Base-by-base conservation (phyloP, 441 rosid species). In the Erysimum cheiri region DNA sequence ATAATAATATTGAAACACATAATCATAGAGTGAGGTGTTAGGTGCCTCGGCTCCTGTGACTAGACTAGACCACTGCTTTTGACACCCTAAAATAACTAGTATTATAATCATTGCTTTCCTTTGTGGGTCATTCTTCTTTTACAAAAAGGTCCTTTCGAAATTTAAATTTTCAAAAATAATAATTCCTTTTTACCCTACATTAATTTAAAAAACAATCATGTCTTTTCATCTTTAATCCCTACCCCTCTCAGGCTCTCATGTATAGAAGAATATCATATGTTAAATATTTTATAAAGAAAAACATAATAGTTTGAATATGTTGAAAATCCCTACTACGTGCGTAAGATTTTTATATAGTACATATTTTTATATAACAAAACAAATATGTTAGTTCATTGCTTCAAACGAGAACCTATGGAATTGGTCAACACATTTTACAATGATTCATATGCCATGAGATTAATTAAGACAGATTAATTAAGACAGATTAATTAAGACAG, bases 81-180 rank as follows among this genome's bases (percentile, higher is more conserved):
- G 64, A 68, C 64, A 74, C 70, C 66, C 33, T 5, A 47, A 61
- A 44, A 11, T 3, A 15, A 55, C 35, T 75, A n/a, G n/a, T n/a
- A 75, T 69, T 63, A 29, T 62, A 69, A 69, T 75, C 43, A 46
- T 74, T 54, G 43, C 60, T 63, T 75, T 62, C 11, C n/a, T 6
- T 63, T 69, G 78, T 69, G 78, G 78, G 78, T 57, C 78, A 75
- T 63, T 63, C 64, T 69, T 64, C 71, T 75, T 75, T 75, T 56
- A 48, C 32, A 48, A 29, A 75, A 75, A 75, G 78, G 10, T 1
- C 41, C 74, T 75, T 75, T 75, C 41, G 11, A 68, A 44, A n/a
- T 46, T 75, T 40, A 39, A 69, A 48, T 36, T 47, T 74, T 68
- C 35, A 44, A 68, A 73, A 46, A 54, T 6, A 28, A n/a, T 53